Conservation (phyloP, 495 filamentous ascomycete genomes). For the Aspergillus asperescens region DNA sequence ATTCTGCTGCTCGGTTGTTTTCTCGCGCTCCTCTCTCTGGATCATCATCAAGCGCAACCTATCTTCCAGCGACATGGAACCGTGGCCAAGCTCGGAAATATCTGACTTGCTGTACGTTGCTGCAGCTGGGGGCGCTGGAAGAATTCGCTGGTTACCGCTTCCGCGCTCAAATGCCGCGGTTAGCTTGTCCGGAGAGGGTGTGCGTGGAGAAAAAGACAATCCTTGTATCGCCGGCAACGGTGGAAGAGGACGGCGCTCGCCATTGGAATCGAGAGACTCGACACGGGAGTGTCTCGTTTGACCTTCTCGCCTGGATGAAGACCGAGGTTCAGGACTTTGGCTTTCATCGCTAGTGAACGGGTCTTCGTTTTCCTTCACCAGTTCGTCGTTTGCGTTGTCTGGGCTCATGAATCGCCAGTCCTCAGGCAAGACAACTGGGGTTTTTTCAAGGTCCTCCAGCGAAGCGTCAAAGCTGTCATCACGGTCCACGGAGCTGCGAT, state of each 20-base stretch:
- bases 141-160: constrained; percentile 51
- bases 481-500: constrained; percentile 58
- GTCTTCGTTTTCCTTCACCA: constrained; percentile 56
- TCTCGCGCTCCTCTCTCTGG: constrained; percentile 45
- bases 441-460: constrained; percentile 92
- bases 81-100: constrained; percentile 59
- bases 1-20: not conserved
- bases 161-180: constrained; percentile 61
- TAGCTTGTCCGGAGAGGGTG: constrained; percentile 44
- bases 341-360: constrained; percentile 63
- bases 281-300: constrained; percentile 43
- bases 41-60: constrained; percentile 79
- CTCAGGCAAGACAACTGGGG: constrained; percentile 91
- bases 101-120: constrained; percentile 64
- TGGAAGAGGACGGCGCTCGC: constrained; percentile 70
- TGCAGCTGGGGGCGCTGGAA: constrained; percentile 61
- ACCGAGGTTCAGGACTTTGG: constrained; percentile 48
- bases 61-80: constrained; percentile 75
- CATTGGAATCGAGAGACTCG: constrained; percentile 65
- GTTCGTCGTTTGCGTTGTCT: constrained; percentile 44
- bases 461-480: constrained; percentile 94
- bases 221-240: constrained; percentile 55
- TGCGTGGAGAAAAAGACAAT: constrained; percentile 31
- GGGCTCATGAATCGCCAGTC: constrained; percentile 86
- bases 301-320: constrained; percentile 33